Evolutionary conservation across 352 stramenopile genomes (phyloP), one percentile per base, ranked within the genome.

Genomic region (Peronospora tabacina): DNA sequence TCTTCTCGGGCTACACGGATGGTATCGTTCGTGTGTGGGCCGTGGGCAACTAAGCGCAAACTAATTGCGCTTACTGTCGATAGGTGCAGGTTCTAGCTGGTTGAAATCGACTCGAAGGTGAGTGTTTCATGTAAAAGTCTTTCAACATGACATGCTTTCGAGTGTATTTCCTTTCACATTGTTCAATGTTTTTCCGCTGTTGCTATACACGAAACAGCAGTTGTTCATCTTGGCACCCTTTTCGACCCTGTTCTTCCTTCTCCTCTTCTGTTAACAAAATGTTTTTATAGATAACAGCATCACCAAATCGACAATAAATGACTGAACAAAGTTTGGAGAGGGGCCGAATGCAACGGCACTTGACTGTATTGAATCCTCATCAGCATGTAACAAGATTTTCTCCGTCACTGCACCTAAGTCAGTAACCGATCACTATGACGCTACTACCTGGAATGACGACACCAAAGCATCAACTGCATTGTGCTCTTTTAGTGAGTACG

Each of bases 1-100:
- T 99, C 52, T 99, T 99, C 77, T 96, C 95, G 62, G 97, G 97
- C 59, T 99, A 99, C 88, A 98, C 96, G 40, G 97, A 99, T 70
- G 95, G 96, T 68, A 75, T 96, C 49, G 97, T 99, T 57, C 96
- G 96, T 69, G 96, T 98, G 46, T 99, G 82, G 75, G 64, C 82
- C 47, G 82, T 94, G 40, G 82, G 82, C 55, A 90, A 91, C 74
- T 93, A 90, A 87, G 72, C 20, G 38, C 20, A 11, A 16, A 8
- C 19, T 12, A 12, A 28, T 12, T 5, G 11, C 19, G 30, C 40
- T 33, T 41, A 11, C 22, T 53, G 19, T 58, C 5, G 5, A 46
- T 34, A 7, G 17, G 11, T 47, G 16, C 30, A 36, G 34, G 30
- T 30, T 55, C 34, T 49, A 51, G 41, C 10, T 49, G 17, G 52